Evolutionary conservation across 73 alveolate species (phyloP).

Genomic region (Paramecium primaurelia): DNA sequence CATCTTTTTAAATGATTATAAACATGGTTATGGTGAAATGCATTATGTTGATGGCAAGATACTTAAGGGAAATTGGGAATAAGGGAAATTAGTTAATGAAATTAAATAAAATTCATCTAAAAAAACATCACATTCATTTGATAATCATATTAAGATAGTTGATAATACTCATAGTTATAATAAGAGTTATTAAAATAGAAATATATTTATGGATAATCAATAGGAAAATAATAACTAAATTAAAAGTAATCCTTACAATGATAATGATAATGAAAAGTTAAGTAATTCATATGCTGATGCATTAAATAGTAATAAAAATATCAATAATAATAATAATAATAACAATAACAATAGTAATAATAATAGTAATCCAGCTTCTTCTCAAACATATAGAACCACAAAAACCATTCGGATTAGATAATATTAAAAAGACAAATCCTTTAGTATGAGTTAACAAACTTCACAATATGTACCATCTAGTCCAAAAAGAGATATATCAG

Average conservation of each 20-base stretch:
- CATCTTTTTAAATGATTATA: conserved; percentile 24
- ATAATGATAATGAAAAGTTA: not conserved
- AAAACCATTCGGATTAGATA: not conserved
- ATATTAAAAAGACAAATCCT: not conserved
- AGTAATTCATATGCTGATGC: not conserved
- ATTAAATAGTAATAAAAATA: not conserved
- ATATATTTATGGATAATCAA: not conserved
- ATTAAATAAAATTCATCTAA: not conserved
- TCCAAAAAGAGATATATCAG: not conserved
- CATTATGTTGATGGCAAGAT: conserved; percentile 48
- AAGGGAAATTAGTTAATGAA: conserved; percentile 25
- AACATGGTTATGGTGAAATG: conserved; percentile 64
- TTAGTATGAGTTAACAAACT: not conserved
- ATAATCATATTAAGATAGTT: not conserved
- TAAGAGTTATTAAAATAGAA: not conserved
- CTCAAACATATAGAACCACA: not conserved
- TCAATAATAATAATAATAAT: not conserved
- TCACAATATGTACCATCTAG: not conserved
- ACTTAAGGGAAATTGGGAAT: conserved; percentile 55
- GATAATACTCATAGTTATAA: not conserved
- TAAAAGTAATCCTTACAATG: not conserved
- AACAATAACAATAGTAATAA: too few species aligned
- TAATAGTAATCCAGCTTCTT: not conserved
- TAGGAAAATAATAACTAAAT: not conserved
- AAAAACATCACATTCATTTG: not conserved